These are phyloP conservation scores for Byssochlamys sp. DNA, from an alignment of 2,329 filamentous ascomycete species.

Conservation along the genomic window DNA sequence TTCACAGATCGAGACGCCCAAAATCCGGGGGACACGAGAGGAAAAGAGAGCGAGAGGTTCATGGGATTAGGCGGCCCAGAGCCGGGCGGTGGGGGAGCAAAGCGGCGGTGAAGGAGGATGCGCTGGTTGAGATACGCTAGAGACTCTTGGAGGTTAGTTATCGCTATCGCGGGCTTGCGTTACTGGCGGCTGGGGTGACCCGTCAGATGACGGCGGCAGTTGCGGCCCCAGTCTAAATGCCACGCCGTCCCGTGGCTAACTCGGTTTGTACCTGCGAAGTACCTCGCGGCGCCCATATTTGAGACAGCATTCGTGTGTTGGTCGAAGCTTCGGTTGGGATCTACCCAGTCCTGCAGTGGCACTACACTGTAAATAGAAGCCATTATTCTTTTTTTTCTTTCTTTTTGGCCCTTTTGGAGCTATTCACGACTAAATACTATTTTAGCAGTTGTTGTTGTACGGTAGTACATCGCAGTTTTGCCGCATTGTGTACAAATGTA, in stretches of 20 bases:
- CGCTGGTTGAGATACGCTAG: slow-evolving; percentile 28
- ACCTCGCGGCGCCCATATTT: background rate
- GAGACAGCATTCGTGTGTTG: background rate
- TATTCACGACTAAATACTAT: too few relatives aligned
- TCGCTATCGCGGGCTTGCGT: slow-evolving; percentile 7
- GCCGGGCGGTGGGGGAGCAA: slow-evolving; percentile 34
- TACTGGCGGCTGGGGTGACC: slow-evolving; percentile 3
- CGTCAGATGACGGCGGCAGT: background rate
- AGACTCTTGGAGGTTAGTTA: slow-evolving; percentile 22
- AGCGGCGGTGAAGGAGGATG: slow-evolving; percentile 33
- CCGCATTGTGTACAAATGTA: background rate
- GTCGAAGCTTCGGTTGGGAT: background rate
- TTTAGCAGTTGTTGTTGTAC: too few relatives aligned
- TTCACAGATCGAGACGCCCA: slow-evolving; percentile 21
- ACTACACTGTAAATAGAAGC: background rate
- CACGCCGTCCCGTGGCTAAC: slow-evolving; percentile 1
- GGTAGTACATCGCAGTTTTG: too few relatives aligned
- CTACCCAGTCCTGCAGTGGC: background rate
- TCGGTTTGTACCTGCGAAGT: background rate
- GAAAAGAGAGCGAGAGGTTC: slow-evolving; percentile 18
- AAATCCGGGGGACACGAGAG: slow-evolving; percentile 19
- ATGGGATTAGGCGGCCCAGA: slow-evolving; percentile 22
- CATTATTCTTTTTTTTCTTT: too few relatives aligned
- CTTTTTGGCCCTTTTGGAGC: too few relatives aligned
- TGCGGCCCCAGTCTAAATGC: slow-evolving; percentile 2